Percentiles rank a stretch among this genome's conserved stretches.
phyloP scores from a whole-genome alignment of 371 early-diverging fungal species.

The Haplosporangium sp. region DNA sequence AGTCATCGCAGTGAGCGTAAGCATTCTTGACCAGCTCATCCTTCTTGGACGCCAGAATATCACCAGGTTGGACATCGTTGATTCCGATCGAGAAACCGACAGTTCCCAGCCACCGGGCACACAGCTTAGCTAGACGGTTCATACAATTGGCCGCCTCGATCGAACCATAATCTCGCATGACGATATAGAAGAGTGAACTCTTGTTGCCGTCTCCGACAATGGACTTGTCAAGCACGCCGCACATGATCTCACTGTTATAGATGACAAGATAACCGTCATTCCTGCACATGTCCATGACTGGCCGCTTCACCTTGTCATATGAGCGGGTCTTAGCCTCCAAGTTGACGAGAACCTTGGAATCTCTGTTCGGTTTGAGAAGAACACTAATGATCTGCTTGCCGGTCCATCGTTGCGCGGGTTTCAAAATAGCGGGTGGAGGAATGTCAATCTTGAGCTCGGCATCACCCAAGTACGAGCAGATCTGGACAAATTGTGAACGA shows the following conservation, averaged over 20 bases:
- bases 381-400: constrained; percentile 86
- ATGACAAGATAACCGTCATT: constrained; percentile 93
- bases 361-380: constrained; percentile 87
- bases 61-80: constrained; percentile 97
- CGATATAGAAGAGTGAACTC: constrained; percentile 92
- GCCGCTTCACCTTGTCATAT: constrained; percentile 69
- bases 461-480: constrained; percentile 88
- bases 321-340: constrained; percentile 90
- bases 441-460: constrained; percentile 84
- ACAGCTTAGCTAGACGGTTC: constrained; percentile 95
- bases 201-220: constrained; percentile 98
- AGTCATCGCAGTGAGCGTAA: constrained; percentile 87
- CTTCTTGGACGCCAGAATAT: constrained; percentile 79
- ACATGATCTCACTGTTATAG: constrained; percentile 93
- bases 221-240: constrained; percentile 95
- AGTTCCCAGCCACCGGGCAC: constrained; percentile 90
- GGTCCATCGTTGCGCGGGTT: constrained; percentile 77
- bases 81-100: constrained; percentile 98
- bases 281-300: constrained; percentile 83
- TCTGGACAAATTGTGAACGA: constrained; percentile 93
- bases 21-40: constrained; percentile 83
- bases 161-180: constrained; percentile 93
- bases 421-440: constrained; percentile 94
- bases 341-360: constrained; percentile 79
- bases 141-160: constrained; percentile 90